phyloP scores from a whole-genome alignment of 768 basidiomycete species.

The Mycena sanguinolenta region DNA sequence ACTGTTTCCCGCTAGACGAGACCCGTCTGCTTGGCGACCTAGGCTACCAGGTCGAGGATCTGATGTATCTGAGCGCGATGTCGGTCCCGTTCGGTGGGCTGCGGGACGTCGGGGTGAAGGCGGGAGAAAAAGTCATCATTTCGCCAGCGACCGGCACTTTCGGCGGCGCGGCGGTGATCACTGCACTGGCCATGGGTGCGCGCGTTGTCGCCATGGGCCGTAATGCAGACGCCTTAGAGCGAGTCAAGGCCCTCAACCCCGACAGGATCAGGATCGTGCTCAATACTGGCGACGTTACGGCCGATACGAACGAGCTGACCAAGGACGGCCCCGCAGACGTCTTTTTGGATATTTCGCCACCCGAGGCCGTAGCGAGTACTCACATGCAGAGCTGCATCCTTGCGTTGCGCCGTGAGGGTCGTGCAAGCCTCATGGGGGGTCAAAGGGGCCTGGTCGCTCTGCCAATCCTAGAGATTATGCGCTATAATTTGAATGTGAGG shows the following conservation, averaged over 20 bases:
- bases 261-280: background rate
- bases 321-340: background rate
- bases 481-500: background rate
- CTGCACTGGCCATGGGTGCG: constrained; percentile 30
- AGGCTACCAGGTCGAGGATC: background rate
- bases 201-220: constrained; percentile 27
- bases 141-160: constrained; percentile 28
- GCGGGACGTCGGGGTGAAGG: background rate
- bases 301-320: background rate
- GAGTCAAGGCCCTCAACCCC: background rate
- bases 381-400: background rate
- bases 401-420: constrained; percentile 1
- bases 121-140: constrained; percentile 10
- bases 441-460: background rate
- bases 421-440: background rate
- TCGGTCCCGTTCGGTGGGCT: constrained; percentile 10
- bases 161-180: constrained; percentile 18
- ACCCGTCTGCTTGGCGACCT: background rate
- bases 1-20: constrained; percentile 4
- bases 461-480: background rate
- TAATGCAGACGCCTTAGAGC: background rate
- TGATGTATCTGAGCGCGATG: background rate
- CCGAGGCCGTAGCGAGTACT: background rate
- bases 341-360: constrained; percentile 1
- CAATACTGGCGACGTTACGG: background rate